Evolutionary conservation across 192 early-diverging fungal genomes (phyloP).

Genomic region (Funneliformis mosseae): DNA sequence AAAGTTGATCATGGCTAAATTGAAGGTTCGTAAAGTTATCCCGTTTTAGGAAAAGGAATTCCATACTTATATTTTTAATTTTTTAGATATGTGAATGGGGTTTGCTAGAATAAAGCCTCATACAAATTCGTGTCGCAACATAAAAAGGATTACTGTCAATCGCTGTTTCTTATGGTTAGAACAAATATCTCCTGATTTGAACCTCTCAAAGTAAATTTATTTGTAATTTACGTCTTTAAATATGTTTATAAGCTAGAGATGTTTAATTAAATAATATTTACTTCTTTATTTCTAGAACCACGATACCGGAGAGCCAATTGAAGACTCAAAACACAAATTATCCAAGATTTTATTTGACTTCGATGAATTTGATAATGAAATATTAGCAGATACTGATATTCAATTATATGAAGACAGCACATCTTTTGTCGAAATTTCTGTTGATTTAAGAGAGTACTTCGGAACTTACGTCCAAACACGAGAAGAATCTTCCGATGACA

Average conservation of each 20-base stretch:
- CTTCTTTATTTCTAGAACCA: slow-evolving; percentile 1
- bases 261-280: background rate
- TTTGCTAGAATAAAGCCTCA: background rate
- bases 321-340: background rate
- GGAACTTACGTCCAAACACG: slow-evolving; percentile 9
- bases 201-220: background rate
- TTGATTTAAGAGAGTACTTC: slow-evolving; percentile 17
- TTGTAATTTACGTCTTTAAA: background rate
- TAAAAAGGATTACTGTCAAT: slow-evolving; percentile 6
- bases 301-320: slow-evolving; percentile 1
- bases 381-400: slow-evolving; percentile 6
- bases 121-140: slow-evolving; percentile 8
- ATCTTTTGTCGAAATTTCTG: background rate
- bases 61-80: background rate
- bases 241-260: too few species aligned
- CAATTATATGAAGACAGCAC: background rate
- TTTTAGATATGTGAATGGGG: slow-evolving; percentile 24
- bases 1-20: slow-evolving; percentile 24
- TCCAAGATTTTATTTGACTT: background rate
- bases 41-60: background rate
- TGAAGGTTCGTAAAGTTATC: background rate
- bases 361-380: background rate
- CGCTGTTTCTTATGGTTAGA: slow-evolving; percentile 1
- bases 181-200: background rate
- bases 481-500: slow-evolving; percentile 6